Base-by-base conservation (phyloP, 495 filamentous ascomycete species). In the Delitschia confertaspora region DNA sequence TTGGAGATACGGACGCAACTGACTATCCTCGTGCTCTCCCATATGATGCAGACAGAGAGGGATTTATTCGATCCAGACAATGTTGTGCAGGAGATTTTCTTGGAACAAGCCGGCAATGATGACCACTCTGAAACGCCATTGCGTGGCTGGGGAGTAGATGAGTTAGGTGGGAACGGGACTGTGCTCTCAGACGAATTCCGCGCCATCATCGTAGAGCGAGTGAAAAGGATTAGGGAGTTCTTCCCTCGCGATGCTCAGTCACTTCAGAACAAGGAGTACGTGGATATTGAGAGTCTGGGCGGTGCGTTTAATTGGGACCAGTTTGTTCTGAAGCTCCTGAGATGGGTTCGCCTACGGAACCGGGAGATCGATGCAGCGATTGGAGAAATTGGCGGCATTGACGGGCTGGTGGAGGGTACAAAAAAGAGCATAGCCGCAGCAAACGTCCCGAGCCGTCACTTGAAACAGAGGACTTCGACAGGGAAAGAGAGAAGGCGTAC, bases 1-100 rank as follows among this genome's bases (percentile, higher is more conserved):
- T 44, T 71, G 23, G 60, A 68, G 16, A 37, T 71, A 22, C 62
- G 65, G 2, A 71, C 65, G 2, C 67, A 69, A 29, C 38, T 55
- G 26, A 41, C 54, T 6, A 61, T 71, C n/a, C 32, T 44, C 19
- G 33, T 49, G 9, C 47, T 67, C 14, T n/a, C n/a, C n/a, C n/a
- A n/a, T n/a, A n/a, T n/a, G n/a, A n/a, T n/a, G n/a, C n/a, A n/a
- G n/a, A n/a, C n/a, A n/a, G 17, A 46, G 6, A 38, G 45, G 19
- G 18, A 33, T 1, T 47, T 58, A 24, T 57, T 55, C 13, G 47
- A 66, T 49, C 59, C 60, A 11, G 65, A 69, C 18, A 4, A 14
- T 24, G 45, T 18, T 14, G n/a, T 56, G 11, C 3, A 3, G 4
- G 38, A 48, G 2, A 31, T 48, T 10, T 56, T 56, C 33, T 48